These are phyloP conservation scores for Fraxinus floribunda DNA, from an alignment of 305 asterid species.

Conservation along the genomic window DNA sequence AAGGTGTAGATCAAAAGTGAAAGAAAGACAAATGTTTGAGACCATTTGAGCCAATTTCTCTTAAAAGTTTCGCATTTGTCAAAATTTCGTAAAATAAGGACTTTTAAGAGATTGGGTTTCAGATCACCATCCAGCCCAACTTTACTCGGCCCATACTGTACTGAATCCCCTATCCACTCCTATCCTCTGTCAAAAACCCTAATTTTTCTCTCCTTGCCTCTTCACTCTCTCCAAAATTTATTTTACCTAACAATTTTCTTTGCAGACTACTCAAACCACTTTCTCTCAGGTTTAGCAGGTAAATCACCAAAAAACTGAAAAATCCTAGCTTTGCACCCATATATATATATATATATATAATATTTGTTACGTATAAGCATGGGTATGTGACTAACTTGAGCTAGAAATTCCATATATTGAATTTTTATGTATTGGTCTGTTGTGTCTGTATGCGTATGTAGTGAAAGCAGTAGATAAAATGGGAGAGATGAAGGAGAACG, in stretches of 20 bases:
- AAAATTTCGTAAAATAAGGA: too few species aligned
- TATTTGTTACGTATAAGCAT: background rate
- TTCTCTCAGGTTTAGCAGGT: background rate
- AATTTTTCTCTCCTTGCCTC: background rate
- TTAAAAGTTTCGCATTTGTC: too few species aligned
- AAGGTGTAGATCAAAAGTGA: too few species aligned
- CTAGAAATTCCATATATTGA: background rate
- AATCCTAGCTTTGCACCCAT: background rate
- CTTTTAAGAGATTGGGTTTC: too few species aligned
- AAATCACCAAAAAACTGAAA: background rate
- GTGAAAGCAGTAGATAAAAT: background rate
- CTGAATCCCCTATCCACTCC: background rate
- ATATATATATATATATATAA: too few species aligned
- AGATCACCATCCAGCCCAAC: background rate
- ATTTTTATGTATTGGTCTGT: background rate
- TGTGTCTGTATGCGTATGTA: background rate
- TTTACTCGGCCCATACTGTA: background rate
- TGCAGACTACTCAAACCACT: background rate
- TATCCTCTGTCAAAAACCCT: background rate
- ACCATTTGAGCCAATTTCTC: too few species aligned
- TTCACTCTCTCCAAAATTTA: background rate
- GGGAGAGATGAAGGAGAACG: slow-evolving; percentile 9
- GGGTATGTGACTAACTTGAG: background rate
- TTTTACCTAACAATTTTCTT: background rate
- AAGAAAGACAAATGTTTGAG: too few species aligned